phyloP scores from a whole-genome alignment of 164 flowering plant genomes.

The Aristolochia fimbriata region DNA sequence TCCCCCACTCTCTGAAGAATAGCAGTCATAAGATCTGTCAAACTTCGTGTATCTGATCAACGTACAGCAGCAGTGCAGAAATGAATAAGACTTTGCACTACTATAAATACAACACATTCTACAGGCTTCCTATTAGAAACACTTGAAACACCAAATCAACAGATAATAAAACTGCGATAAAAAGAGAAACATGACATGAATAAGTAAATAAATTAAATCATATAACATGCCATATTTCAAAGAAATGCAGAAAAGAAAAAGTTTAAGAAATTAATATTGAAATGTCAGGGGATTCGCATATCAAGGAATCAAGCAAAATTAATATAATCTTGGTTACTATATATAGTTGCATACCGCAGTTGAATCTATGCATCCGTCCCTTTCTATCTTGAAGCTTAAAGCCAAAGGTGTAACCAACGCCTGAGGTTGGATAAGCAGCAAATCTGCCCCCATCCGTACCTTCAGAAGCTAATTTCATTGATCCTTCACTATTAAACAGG shows the following conservation, averaged over 20 bases:
- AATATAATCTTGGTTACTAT: not conserved
- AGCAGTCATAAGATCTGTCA: conserved; percentile 68
- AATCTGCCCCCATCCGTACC: conserved; percentile 59
- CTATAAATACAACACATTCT: no score
- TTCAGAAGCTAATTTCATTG: conserved; percentile 68
- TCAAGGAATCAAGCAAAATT: not conserved
- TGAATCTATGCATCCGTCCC: conserved; percentile 88
- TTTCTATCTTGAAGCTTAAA: conserved; percentile 83
- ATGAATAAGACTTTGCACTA: no score
- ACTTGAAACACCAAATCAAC: no score
- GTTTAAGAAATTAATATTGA: not conserved
- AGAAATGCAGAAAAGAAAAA: no score
- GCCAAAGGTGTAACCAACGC: conserved; percentile 35
- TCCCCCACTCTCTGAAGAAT: conserved; percentile 83
- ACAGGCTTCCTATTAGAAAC: no score
- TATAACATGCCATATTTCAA: no score
- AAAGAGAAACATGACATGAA: no score
- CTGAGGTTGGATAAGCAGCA: conserved; percentile 31
- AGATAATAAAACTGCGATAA: no score
- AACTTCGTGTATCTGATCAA: conserved; percentile 46
- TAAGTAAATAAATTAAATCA: no score
- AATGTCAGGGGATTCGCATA: conserved; percentile 7
- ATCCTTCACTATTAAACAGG: conserved; percentile 54
- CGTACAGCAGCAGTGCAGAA: no score
- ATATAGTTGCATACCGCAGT: conserved; percentile 46